Conservation (phyloP, 495 filamentous ascomycete genomes). For the Corynascus novoguineensis region DNA sequence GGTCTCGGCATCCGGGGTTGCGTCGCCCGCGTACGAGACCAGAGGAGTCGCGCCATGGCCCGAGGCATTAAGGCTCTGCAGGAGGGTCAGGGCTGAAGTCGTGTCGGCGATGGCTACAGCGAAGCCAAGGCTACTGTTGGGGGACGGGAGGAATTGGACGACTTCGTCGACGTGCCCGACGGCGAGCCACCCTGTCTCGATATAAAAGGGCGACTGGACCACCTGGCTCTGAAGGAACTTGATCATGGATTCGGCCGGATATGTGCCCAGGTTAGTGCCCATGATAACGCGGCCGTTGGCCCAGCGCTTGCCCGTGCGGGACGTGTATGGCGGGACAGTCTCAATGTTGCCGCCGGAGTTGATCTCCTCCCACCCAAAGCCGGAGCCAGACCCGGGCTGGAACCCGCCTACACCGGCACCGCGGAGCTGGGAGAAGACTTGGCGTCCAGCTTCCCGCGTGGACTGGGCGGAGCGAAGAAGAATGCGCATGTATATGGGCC, state of each 20-base stretch:
- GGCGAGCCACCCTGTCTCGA: slow-evolving; percentile 3
- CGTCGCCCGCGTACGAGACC: background rate
- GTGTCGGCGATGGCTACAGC: background rate
- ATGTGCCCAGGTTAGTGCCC: background rate
- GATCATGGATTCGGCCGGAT: background rate
- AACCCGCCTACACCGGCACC: background rate
- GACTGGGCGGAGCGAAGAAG: slow-evolving; percentile 2
- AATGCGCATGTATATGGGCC: background rate
- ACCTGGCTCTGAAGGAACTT: background rate
- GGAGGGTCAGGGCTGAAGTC: background rate
- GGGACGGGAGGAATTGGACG: background rate
- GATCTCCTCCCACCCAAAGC: slow-evolving; percentile 7
- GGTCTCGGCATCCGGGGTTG: background rate
- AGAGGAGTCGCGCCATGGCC: slow-evolving; percentile 1
- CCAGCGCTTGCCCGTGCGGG: background rate
- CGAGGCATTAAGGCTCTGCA: background rate
- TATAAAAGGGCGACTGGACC: background rate
- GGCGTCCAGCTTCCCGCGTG: background rate
- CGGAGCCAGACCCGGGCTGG: background rate
- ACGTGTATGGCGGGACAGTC: slow-evolving; percentile 2
- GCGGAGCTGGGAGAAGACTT: slow-evolving; percentile 2
- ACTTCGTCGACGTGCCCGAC: slow-evolving; percentile 6
- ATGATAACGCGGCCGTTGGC: slow-evolving; percentile 1
- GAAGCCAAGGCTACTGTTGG: background rate
- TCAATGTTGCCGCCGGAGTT: slow-evolving; percentile 7